Conservation (phyloP, 1,284 basidiomycete genomes). For the Cutaneotrichosporon cutaneum region DNA sequence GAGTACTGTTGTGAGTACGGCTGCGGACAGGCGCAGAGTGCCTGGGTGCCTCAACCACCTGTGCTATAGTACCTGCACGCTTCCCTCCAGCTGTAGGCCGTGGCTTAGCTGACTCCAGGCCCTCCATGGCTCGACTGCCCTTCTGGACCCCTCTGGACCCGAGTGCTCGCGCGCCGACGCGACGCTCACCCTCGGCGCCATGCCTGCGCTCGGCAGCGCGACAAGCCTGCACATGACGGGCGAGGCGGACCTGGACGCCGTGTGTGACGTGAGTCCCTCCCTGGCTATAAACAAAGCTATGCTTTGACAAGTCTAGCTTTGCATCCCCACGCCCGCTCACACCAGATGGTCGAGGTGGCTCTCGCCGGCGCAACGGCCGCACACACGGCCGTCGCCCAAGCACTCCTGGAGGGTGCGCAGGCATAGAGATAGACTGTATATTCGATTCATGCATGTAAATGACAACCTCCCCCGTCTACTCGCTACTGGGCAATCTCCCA, state of each 20-base stretch:
- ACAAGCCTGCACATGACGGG: conserved; percentile 81
- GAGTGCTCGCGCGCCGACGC: conserved; percentile 59
- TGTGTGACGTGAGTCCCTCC: conserved; percentile 4
- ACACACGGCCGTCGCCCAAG: conserved; percentile 36
- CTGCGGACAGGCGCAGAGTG: too few species aligned
- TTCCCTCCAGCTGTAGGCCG: too few species aligned
- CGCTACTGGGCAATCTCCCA: conserved; percentile 71
- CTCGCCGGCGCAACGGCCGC: conserved; percentile 30
- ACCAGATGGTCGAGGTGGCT: conserved; percentile 42
- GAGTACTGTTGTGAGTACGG: conserved; percentile 26
- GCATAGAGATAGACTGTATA: neutral
- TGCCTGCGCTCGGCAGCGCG: conserved; percentile 85
- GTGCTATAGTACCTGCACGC: too few species aligned
- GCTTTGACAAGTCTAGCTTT: neutral
- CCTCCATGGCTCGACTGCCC: conserved; percentile 57
- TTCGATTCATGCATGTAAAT: conserved; percentile 1
- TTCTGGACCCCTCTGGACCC: conserved; percentile 69
- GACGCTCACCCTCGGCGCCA: conserved; percentile 69
- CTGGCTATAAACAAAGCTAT: neutral
- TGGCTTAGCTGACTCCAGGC: conserved; percentile 16
- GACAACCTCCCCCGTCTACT: neutral
- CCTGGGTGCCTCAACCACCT: neutral
- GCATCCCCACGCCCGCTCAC: conserved; percentile 2
- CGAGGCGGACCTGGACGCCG: conserved; percentile 42
- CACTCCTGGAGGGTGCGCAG: conserved; percentile 32